Percentiles rank a stretch among this genome's conserved stretches.
phyloP scores from a whole-genome alignment of 2,329 filamentous ascomycete genomes.

The Fusarium sp. region DNA sequence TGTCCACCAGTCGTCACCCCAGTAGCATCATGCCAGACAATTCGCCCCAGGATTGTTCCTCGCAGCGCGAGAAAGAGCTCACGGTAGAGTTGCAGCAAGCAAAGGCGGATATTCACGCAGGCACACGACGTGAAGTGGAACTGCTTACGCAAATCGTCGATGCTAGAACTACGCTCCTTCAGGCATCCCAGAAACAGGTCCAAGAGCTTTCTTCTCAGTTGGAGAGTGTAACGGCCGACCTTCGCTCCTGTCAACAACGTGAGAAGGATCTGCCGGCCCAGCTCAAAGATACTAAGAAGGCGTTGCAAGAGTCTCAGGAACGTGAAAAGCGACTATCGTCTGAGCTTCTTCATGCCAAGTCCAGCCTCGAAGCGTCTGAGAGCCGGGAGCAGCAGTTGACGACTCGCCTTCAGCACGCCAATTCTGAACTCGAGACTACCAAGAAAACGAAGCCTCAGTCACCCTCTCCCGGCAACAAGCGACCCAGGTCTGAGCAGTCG shows the following conservation, averaged over 20 bases:
- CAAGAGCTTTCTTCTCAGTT: constrained; percentile 7
- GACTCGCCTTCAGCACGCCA: neutral
- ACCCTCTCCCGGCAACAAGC: neutral
- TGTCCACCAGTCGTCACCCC: too few species aligned
- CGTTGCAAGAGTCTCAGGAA: constrained; percentile 3
- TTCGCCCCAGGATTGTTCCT: neutral
- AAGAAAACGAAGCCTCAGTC: neutral
- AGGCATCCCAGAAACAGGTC: constrained; percentile 23
- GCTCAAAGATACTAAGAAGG: constrained; percentile 5
- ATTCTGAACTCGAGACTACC: neutral
- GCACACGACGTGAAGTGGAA: neutral
- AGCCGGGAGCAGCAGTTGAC: neutral
- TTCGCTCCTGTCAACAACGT: constrained; percentile 1
- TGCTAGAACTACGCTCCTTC: constrained; percentile 10
- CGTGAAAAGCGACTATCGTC: constrained; percentile 10
- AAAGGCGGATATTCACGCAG: constrained; percentile 2
- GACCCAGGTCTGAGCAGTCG: neutral
- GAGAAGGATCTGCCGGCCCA: neutral
- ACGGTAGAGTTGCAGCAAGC: constrained; percentile 18
- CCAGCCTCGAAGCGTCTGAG: constrained; percentile 1
- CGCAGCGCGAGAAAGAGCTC: constrained; percentile 25
- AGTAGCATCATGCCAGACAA: too few species aligned
- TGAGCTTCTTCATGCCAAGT: neutral
- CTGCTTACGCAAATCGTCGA: constrained; percentile 18
- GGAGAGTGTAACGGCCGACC: neutral